Percentiles rank a stretch among this genome's conserved stretches.
phyloP scores from a whole-genome alignment of 1,139 yeast species.

The Geotrichum candidum region DNA sequence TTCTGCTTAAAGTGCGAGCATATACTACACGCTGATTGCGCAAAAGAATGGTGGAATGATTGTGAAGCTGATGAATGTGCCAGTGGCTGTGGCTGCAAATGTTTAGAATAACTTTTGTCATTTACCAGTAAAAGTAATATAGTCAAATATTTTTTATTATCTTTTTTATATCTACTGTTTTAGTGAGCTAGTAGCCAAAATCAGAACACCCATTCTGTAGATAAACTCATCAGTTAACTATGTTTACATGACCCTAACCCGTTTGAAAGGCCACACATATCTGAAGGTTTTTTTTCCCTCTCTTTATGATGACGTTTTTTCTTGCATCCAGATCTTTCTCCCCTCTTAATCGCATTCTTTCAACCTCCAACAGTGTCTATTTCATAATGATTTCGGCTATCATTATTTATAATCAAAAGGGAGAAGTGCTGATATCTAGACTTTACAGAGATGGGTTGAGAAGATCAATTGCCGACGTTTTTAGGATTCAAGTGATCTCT shows the following conservation, averaged over 20 bases:
- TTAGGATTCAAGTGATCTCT: conserved; percentile 81
- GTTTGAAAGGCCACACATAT: neutral
- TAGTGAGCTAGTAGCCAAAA: neutral
- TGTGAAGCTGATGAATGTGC: conserved; percentile 60
- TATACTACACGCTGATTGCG: conserved; percentile 71
- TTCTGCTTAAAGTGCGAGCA: conserved; percentile 75
- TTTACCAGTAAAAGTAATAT: neutral
- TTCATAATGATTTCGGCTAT: conserved; percentile 69
- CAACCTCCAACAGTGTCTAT: neutral
- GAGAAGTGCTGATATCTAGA: conserved; percentile 79
- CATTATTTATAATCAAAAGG: conserved; percentile 69
- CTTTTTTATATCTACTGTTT: neutral
- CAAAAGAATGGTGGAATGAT: conserved; percentile 68
- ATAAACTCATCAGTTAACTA: neutral
- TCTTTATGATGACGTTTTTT: neutral
- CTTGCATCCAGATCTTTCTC: neutral
- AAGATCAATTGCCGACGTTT: conserved; percentile 77
- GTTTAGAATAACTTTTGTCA: conserved; percentile 36
- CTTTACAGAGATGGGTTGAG: conserved; percentile 65
- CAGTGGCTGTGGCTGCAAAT: conserved; percentile 84
- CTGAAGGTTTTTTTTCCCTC: neutral
- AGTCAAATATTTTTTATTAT: neutral
- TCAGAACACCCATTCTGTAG: neutral
- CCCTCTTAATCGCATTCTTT: neutral
- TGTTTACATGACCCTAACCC: neutral